A percentile compares a stretch with the other conserved stretches of the same genome.
Conservation (phyloP, 768 basidiomycete genomes). For the Serendipita vermifera region DNA sequence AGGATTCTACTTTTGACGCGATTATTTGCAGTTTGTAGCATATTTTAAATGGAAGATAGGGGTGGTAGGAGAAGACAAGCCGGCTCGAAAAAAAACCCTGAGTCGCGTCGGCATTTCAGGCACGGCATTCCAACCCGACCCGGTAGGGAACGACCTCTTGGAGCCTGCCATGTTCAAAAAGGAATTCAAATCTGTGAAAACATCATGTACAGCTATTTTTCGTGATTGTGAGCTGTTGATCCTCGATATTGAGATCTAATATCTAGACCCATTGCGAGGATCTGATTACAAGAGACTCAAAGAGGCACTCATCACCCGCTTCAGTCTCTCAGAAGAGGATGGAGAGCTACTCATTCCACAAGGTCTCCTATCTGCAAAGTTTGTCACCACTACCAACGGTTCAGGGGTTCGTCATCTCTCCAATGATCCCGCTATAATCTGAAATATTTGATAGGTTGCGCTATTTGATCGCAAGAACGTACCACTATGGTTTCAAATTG, state of each 20-base stretch:
- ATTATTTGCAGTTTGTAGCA: neutral
- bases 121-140: neutral
- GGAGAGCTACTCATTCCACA: slow-evolving; percentile 64
- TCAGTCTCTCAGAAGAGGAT: slow-evolving; percentile 35
- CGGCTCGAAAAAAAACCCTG: neutral
- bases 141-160: no score
- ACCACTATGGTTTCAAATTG: slow-evolving; percentile 67
- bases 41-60: neutral
- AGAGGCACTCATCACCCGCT: slow-evolving; percentile 41
- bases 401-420: slow-evolving; percentile 41
- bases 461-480: slow-evolving; percentile 54
- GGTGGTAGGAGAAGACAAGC: neutral
- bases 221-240: no score
- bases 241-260: no score
- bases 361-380: slow-evolving; percentile 53
- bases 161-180: slow-evolving; percentile 10
- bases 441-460: slow-evolving; percentile 32
- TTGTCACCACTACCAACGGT: slow-evolving; percentile 49
- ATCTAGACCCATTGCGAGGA: slow-evolving; percentile 47
- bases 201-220: no score
- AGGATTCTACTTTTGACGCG: neutral
- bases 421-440: neutral
- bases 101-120: neutral
- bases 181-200: slow-evolving; percentile 5
- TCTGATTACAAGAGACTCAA: slow-evolving; percentile 64